Evolutionary conservation across 2,329 filamentous ascomycete species (phyloP), one percentile per base, ranked within the genome.

Genomic region (Blastomyces parvus): DNA sequence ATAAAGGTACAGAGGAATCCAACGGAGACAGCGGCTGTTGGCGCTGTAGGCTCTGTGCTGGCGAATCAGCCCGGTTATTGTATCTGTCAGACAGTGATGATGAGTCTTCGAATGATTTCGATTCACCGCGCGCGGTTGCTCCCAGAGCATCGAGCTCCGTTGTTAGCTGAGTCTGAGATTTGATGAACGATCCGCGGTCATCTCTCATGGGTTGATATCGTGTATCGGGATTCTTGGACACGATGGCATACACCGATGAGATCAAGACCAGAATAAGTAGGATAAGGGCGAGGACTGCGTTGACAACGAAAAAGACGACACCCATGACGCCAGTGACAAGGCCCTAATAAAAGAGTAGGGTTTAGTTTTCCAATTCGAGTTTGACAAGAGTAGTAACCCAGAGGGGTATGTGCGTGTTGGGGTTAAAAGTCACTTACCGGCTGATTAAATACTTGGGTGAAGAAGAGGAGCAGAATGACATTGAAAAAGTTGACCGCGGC

Each of bases 171-270:
- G 89, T 89, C 75, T 94, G 89, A 17, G 91, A 96, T 81, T 97
- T 97, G 86, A 97, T 96, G 79, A 97, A 97, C 11, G 92, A 97
- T 60, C 90, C 91, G 70, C 93, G 88, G 76, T 97, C 93, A 71
- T 97, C 93, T 62, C 89, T 88, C 92, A 97, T 97, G 70, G 91
- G 91, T 77, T 96, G 91, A 78, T 97, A 97, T 66, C 92, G 88
- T 52, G 89, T 90, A 74, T 97, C 93, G 27, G 93, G 93, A 78
- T 97, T 95, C 83, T 95, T 95, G 66, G 90, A 90, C 74, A 91
- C 85, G 72, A 97, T 86, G 57, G 90, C 89, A 68, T 93, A 90
- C 77, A 82, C 79, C 3, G 89, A 91, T 9, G 88, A 86, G 69
- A 91, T 83, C 61, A 93, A 82, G 60, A 97, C 86, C 78, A 96